A percentile compares a stretch with the other conserved stretches of the same genome.
These are phyloP conservation scores for Lepidium didymum DNA, from an alignment of 345 rosid species.

Conservation along the genomic window DNA sequence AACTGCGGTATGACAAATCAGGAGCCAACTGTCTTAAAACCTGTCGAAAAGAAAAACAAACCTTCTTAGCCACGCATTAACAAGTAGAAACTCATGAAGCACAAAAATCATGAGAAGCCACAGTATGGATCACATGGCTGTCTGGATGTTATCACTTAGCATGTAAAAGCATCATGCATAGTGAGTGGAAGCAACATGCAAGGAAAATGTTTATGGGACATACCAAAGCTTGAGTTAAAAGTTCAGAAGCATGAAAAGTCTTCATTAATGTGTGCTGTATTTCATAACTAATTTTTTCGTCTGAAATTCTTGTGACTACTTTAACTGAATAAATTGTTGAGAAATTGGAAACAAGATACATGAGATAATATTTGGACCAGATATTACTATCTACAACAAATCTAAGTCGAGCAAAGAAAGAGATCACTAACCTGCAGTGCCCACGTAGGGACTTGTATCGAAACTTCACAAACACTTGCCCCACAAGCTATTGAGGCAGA, in stretches of 20 bases:
- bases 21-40: slow-evolving; percentile 92
- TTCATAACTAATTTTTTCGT: neutral
- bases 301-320: neutral
- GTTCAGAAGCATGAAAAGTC: neutral
- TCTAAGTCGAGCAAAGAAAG: neutral
- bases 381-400: neutral
- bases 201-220: neutral
- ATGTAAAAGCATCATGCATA: neutral
- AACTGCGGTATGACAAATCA: slow-evolving; percentile 80
- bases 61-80: neutral
- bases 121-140: slow-evolving; percentile 1
- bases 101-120: slow-evolving; percentile 2
- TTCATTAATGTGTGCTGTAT: neutral
- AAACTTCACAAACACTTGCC: slow-evolving; percentile 89
- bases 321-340: neutral
- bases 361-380: neutral
- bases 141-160: neutral
- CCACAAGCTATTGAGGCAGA: slow-evolving; percentile 95
- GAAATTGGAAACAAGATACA: slow-evolving; percentile 4
- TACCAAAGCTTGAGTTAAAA: neutral
- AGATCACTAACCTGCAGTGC: slow-evolving; percentile 72
- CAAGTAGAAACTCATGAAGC: slow-evolving; percentile 1
- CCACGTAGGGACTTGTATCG: slow-evolving; percentile 93
- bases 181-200: neutral
- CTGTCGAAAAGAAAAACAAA: slow-evolving; percentile 30